phyloP scores from a whole-genome alignment of 805 yeast genomes.

The Maudiozyma turicensis region DNA sequence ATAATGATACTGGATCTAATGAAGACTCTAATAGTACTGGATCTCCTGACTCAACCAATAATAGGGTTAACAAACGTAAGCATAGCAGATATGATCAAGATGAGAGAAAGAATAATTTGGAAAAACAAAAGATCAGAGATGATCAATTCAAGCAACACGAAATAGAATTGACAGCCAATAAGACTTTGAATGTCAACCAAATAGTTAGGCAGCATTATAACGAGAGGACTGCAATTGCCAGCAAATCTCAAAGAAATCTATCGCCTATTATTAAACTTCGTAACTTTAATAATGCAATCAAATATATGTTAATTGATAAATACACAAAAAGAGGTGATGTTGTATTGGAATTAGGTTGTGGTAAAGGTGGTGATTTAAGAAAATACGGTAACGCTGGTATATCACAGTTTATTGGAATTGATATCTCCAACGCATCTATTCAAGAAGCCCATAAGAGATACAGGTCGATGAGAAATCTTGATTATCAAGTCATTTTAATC shows the following conservation, averaged over 20 bases:
- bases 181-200: constrained; percentile 41
- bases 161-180: constrained; percentile 29
- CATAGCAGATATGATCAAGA: constrained; percentile 26
- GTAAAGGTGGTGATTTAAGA: constrained; percentile 94
- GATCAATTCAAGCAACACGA: constrained; percentile 29
- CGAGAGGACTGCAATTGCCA: constrained; percentile 64
- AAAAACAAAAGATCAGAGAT: constrained; percentile 25
- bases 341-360: constrained; percentile 86
- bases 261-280: constrained; percentile 83
- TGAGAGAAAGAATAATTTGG: constrained; percentile 26
- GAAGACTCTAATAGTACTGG: background rate
- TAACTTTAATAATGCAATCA: constrained; percentile 85
- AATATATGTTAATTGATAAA: constrained; percentile 72
- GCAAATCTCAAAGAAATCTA: constrained; percentile 48
- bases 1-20: background rate
- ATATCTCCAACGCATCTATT: constrained; percentile 82
- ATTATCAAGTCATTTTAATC: constrained; percentile 74
- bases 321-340: constrained; percentile 45
- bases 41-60: constrained; percentile 2
- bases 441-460: constrained; percentile 76
- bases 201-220: constrained; percentile 80
- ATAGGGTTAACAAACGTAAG: constrained; percentile 19
- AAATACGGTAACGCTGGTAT: constrained; percentile 75
- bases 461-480: constrained; percentile 41
- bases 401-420: constrained; percentile 79